A percentile compares a stretch with the other conserved stretches of the same genome.
Evolutionary conservation across 208 protist species (phyloP).

Genomic region (Crithidia acanthocephali): DNA sequence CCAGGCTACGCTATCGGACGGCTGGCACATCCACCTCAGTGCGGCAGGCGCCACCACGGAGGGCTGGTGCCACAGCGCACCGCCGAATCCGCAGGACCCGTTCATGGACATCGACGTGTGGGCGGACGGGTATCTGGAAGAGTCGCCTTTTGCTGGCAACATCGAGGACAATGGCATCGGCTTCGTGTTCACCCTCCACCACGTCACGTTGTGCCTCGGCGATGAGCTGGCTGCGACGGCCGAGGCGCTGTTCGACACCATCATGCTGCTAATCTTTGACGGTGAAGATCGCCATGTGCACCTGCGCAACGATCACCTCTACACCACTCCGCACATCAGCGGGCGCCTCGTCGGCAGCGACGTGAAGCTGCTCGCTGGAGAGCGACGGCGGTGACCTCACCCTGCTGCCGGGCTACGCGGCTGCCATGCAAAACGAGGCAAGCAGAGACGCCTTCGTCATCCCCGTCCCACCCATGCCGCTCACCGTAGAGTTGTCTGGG

Average conservation of each 20-base stretch:
- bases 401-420: constrained; percentile 20
- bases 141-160: constrained; percentile 46
- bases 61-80: constrained; percentile 34
- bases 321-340: constrained; percentile 42
- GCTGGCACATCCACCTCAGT: constrained; percentile 48
- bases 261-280: constrained; percentile 44
- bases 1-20: constrained; percentile 24
- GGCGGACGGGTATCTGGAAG: constrained; percentile 41
- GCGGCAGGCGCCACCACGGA: constrained; percentile 36
- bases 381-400: constrained; percentile 21
- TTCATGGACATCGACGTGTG: constrained; percentile 43
- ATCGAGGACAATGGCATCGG: constrained; percentile 56
- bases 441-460: constrained; percentile 10
- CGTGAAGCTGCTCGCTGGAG: constrained; percentile 26
- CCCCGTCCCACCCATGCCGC: constrained; percentile 24
- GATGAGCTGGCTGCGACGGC: constrained; percentile 37
- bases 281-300: constrained; percentile 62
- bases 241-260: constrained; percentile 52
- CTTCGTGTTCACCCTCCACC: constrained; percentile 41
- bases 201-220: constrained; percentile 41
- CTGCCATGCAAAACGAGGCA: constrained; percentile 16
- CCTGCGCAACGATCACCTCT: constrained; percentile 38
- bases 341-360: constrained; percentile 36
- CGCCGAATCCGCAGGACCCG: constrained; percentile 21
- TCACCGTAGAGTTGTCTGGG: constrained; percentile 38